Evolutionary conservation across 768 basidiomycete species (phyloP), one percentile per base, ranked within the genome.

Genomic region (Kwoniella dendrophila): DNA sequence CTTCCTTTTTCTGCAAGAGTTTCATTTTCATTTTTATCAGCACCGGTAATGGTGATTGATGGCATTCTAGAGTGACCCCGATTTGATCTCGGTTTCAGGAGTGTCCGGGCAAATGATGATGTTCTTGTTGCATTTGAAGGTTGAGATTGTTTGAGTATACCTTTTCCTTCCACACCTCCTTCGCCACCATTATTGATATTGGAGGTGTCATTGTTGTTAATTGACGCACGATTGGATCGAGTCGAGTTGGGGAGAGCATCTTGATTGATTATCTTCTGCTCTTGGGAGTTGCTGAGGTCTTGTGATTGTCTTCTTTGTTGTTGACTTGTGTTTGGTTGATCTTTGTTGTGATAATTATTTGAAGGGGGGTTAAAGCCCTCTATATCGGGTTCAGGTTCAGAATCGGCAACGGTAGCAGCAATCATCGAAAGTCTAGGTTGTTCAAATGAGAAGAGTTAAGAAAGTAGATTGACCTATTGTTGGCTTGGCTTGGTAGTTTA

Each of bases 351-450:
- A 45, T 58, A 34, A 34, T 40, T 52, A 29, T 29, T 5, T 11
- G 33, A 57, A 48, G 53, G 44, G 48, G 48, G 48, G 40, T 47
- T 59, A 63, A 53, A 56, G 58, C 60, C 64, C 45, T 55, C 63
- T 65, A 69, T 62, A 69, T 69, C 68, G 26, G 68, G 68, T 61
- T 69, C 68, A n/a, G 68, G 68, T 40, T 69, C 68, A 41, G 64
- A 40, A 24, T 65, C 64, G 33, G 61, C 18, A n/a, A 63, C 44
- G n/a, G 63, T 43, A 53, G 68, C 38, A 56, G 48, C 50, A 54
- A 59, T 62, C 68, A 69, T 69, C 60, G 61, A 65, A 55, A 24
- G 60, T n/a, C 36, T 14, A 48, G 24, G 40, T 41, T 50, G 34
- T 44, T 61, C 30, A 14, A 16, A 30, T n/a, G 29, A n/a, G 56